A percentile compares a stretch with the other conserved stretches of the same genome.
phyloP scores from a whole-genome alignment of 768 basidiomycete species.

The Tylopilus felleus region DNA sequence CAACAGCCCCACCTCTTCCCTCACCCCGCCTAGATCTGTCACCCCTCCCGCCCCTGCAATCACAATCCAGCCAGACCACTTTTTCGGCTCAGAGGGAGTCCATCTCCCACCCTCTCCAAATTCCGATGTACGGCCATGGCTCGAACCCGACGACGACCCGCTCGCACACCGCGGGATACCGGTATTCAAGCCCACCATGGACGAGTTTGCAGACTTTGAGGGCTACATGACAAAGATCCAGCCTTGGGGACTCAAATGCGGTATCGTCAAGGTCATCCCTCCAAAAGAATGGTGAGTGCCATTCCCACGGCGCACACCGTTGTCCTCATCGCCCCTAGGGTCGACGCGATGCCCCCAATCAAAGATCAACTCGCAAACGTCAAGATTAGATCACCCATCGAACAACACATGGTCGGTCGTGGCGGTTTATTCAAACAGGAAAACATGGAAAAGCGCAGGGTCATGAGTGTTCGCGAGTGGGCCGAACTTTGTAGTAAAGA shows the following conservation, averaged over 20 bases:
- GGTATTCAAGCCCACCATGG: conserved; percentile 92
- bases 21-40: conserved; percentile 46
- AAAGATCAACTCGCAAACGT: conserved; percentile 67
- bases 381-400: conserved; percentile 86
- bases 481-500: conserved; percentile 69
- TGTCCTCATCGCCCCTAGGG: conserved; percentile 44
- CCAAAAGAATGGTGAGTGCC: conserved; percentile 83
- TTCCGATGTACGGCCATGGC: conserved; percentile 61
- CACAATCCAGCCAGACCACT: conserved; percentile 76
- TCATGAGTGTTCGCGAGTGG: conserved; percentile 88
- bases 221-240: conserved; percentile 83
- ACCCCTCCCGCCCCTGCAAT: conserved; percentile 40
- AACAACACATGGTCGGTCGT: conserved; percentile 86
- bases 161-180: conserved; percentile 87
- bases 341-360: conserved; percentile 66
- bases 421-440: conserved; percentile 86
- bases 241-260: conserved; percentile 85
- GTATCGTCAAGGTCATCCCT: conserved; percentile 95
- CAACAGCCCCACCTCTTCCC: conserved; percentile 29
- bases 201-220: conserved; percentile 91
- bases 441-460: conserved; percentile 84
- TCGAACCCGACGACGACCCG: conserved; percentile 79
- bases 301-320: conserved; percentile 11
- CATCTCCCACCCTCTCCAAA: conserved; percentile 55
- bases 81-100: conserved; percentile 57